Evolutionary conservation across 805 yeast genomes (phyloP), one percentile per base, ranked within the genome.

Genomic region (Pichia kluyveri): DNA sequence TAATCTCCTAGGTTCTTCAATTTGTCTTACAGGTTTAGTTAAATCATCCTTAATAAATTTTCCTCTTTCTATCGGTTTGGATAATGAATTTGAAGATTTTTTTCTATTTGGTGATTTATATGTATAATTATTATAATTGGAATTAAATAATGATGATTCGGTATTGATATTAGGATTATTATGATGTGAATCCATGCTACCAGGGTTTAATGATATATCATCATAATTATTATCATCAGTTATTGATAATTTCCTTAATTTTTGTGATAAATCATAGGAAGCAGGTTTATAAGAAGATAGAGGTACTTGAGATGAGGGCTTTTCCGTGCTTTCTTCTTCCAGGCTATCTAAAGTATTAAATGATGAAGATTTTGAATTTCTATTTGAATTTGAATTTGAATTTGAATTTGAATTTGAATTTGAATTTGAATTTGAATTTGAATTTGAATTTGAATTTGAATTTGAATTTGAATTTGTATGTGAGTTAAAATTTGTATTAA

Each of bases 1-100:
- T 43, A 73, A 63, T 54, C 71, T 74, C 48, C 69, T 67, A 40
- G 70, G 68, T 49, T 70, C 71, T 55, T 75, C 72, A 38, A 76
- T 72, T 51, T 74, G 79, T 50, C 69, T 56, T 9, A 57, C 39
- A 1, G 42, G 50, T 43, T 42, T 46, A 30, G 5, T 30, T 30
- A 34, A 10, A 8, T 44, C 47, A 32, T 47, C 39, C 9, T 39
- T 42, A 1, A 38, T 14, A 30, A 12, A 9, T 18, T 17, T 39
- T 8, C 40, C 48, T n/a, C 14, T 52, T 18, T 23, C n/a, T n/a
- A n/a, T n/a, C n/a, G n/a, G n/a, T n/a, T n/a, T n/a, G n/a, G n/a
- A n/a, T n/a, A n/a, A n/a, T n/a, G n/a, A n/a, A n/a, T n/a, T n/a
- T n/a, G n/a, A n/a, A n/a, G n/a, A n/a, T n/a, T n/a, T n/a, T n/a